These are phyloP conservation scores for Phalaenopsis hybrid DNA, from an alignment of 116 monocot species.

Conservation along the genomic window DNA sequence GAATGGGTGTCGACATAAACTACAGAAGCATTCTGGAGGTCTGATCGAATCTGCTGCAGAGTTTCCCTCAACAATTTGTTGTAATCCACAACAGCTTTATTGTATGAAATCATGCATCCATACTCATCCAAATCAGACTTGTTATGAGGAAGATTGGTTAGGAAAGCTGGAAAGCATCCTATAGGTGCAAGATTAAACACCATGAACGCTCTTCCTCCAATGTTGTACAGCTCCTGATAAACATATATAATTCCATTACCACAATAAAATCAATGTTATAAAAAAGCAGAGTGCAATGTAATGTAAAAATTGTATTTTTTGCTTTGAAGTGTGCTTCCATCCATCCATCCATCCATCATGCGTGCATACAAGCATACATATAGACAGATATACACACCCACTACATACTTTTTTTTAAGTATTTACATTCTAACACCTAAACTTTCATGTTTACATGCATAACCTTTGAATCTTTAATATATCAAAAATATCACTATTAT, in stretches of 20 bases:
- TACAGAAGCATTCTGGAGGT: constrained; percentile 30
- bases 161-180: constrained; percentile 75
- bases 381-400: no score
- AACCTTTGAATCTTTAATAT: no score
- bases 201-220: constrained; percentile 62
- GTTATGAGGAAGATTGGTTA: constrained; percentile 33
- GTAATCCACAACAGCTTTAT: constrained; percentile 53
- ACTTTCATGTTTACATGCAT: no score
- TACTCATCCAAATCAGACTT: constrained; percentile 35
- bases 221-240: constrained; percentile 54
- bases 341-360: no score
- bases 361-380: no score
- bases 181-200: constrained; percentile 76
- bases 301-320: no score
- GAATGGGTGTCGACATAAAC: constrained; percentile 60
- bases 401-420: no score
- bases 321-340: no score
- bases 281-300: no score
- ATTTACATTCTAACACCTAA: no score
- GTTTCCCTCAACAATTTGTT: constrained; percentile 39
- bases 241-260: not conserved
- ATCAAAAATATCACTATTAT: no score
- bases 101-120: constrained; percentile 71
- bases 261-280: not conserved
- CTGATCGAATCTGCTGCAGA: constrained; percentile 16